Base-by-base conservation (phyloP, 2,329 filamentous ascomycete genomes). In the Fusarium stilboides region DNA sequence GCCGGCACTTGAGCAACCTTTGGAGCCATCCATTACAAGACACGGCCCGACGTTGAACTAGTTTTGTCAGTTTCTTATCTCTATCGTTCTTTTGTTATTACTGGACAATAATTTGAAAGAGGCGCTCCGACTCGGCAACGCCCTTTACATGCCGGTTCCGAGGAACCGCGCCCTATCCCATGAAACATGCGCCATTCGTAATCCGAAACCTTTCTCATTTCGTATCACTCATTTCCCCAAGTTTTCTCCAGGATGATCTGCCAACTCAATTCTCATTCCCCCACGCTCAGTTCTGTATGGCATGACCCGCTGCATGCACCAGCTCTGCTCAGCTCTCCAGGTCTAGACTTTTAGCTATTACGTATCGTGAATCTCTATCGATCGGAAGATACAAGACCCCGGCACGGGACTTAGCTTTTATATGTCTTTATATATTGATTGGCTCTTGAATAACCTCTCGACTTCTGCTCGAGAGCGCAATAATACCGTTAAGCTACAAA, bases 171-270 rank as follows among this genome's bases (percentile, higher is more conserved):
- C 40, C 46, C 13, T 22, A 24, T 45, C 42, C 15, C 37, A 31
- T 17, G 34, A 31, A 14, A 57, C 47, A 36, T 13, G 9, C 12
- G 33, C 40, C 24, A 54, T 46, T 40, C 39, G 26, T 62, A 50
- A 33, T 46, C 13, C n/a, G n/a, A 55, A 50, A 31, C 12, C 7
- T 31, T 43, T 37, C 34, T 49, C 28, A 49, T 28, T 19, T 14
- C 37, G 31, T 28, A 22, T 22, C 34, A 28, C 13, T 50, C 8
- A 51, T 20, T 68, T 64, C 63, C 58, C 65, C 62, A 54, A 58
- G 62, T 51, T 67, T 66, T 62, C 51, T 62, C 62, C 58, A 49
- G 58, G 31, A 40, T 34, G 45, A 64, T 64, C 64, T 64, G 15
- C 20, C 39, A 54, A 62, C 56, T 61, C 34, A 46, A 46, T 49